Percentiles rank a stretch among this genome's conserved stretches.
These are phyloP conservation scores for Avena sativa DNA, from an alignment of 176 grass and related monocot genomes.

Conservation along the genomic window DNA sequence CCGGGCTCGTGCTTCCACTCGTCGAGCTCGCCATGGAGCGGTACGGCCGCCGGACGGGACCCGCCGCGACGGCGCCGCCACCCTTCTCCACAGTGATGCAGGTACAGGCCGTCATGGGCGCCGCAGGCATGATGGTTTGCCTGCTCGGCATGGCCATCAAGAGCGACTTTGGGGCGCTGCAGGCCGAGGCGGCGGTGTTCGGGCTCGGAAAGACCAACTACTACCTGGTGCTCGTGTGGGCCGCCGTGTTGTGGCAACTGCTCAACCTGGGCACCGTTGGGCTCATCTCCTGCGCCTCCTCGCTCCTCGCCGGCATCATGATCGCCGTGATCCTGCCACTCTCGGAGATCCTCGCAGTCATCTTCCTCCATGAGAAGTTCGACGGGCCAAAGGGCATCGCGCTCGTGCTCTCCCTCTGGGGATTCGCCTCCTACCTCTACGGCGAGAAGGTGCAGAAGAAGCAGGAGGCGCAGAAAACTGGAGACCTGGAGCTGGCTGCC, in stretches of 20 bases:
- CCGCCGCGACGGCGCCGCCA: conserved; percentile 21
- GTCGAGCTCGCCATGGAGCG: conserved; percentile 63
- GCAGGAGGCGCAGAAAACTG: conserved; percentile 19
- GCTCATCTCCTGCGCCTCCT: conserved; percentile 63
- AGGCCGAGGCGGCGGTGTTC: conserved; percentile 61
- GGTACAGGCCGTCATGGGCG: conserved; percentile 74
- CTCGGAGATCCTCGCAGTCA: conserved; percentile 57
- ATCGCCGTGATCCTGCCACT: conserved; percentile 62
- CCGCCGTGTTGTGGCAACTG: conserved; percentile 67
- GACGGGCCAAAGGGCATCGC: conserved; percentile 61
- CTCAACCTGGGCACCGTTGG: conserved; percentile 66
- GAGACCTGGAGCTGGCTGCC: conserved; percentile 24
- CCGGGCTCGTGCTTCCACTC: conserved; percentile 64
- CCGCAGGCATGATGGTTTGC: conserved; percentile 60
- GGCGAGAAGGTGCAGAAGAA: conserved; percentile 65
- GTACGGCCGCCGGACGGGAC: conserved; percentile 29
- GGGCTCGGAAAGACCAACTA: conserved; percentile 66
- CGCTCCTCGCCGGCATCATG: conserved; percentile 75
- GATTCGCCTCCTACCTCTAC: conserved; percentile 75
- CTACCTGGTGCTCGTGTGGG: conserved; percentile 60
- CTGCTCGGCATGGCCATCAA: conserved; percentile 71
- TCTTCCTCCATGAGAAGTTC: conserved; percentile 88
- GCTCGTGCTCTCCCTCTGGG: conserved; percentile 69
- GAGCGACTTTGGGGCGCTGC: conserved; percentile 61
- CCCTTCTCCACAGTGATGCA: conserved; percentile 65